phyloP scores from a whole-genome alignment of 768 basidiomycete genomes.

The Hericium erinaceus region DNA sequence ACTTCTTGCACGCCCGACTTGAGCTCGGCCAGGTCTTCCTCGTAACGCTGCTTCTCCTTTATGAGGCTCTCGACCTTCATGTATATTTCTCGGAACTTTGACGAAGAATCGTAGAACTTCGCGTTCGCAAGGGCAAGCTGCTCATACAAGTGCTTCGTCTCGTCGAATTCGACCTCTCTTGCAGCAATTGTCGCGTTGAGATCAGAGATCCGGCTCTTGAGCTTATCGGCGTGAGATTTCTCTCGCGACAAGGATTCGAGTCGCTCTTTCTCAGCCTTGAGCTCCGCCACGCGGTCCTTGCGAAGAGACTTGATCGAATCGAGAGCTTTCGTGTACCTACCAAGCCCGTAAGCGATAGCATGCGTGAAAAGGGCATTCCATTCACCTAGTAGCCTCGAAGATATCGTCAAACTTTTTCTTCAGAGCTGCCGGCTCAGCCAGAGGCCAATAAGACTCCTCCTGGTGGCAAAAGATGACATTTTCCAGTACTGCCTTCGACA shows the following conservation, averaged over 20 bases:
- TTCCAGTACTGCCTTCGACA: slow-evolving; percentile 96
- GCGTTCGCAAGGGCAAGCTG: slow-evolving; percentile 57
- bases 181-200: slow-evolving; percentile 50
- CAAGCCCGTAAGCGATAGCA: neutral
- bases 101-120: slow-evolving; percentile 74
- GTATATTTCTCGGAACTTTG: slow-evolving; percentile 81
- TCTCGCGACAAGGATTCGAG: slow-evolving; percentile 69
- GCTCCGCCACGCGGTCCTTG: slow-evolving; percentile 83
- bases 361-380: neutral
- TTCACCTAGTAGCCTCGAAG: slow-evolving; percentile 91
- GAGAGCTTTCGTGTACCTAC: slow-evolving; percentile 92
- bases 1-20: slow-evolving; percentile 59
- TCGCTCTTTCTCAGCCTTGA: slow-evolving; percentile 89
- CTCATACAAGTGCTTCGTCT: slow-evolving; percentile 57
- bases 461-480: slow-evolving; percentile 99
- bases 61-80: slow-evolving; percentile 56
- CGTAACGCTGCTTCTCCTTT: slow-evolving; percentile 49
- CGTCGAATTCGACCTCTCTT: slow-evolving; percentile 70
- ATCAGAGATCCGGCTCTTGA: slow-evolving; percentile 55
- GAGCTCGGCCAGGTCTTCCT: slow-evolving; percentile 52
- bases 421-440: slow-evolving; percentile 79
- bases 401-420: slow-evolving; percentile 99
- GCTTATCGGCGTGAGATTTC: slow-evolving; percentile 81
- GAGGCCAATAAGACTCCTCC: slow-evolving; percentile 97
- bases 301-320: slow-evolving; percentile 85